These are phyloP conservation scores for Lepidium sativum DNA, from an alignment of 345 rosid genomes.

Conservation along the genomic window DNA sequence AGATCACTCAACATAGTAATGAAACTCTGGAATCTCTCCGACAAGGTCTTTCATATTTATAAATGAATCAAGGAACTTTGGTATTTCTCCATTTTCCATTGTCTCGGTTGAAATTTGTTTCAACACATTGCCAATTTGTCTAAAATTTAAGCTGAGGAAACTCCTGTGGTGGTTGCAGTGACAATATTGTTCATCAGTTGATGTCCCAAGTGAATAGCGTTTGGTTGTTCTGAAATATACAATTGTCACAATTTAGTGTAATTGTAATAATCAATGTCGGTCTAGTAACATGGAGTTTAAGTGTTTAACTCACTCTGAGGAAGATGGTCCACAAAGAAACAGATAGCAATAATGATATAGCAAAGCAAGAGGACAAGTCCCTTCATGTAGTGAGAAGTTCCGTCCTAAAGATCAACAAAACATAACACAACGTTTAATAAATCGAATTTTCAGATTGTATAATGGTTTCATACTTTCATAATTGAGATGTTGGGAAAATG, in stretches of 20 bases:
- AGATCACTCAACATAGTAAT: background rate
- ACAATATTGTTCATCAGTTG: slow-evolving; percentile 4
- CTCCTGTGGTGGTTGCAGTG: slow-evolving; percentile 10
- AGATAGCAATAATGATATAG: slow-evolving; percentile 68
- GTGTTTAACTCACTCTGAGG: slow-evolving; percentile 45
- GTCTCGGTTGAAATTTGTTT: background rate
- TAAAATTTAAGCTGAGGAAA: slow-evolving; percentile 18
- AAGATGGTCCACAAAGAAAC: slow-evolving; percentile 67
- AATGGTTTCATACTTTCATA: background rate
- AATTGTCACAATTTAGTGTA: background rate
- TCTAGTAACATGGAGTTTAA: too few relatives aligned
- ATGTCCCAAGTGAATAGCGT: slow-evolving; percentile 13
- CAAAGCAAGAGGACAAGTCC: slow-evolving; percentile 75
- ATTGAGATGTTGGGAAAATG: background rate
- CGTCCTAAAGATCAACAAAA: slow-evolving; percentile 49
- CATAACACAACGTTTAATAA: background rate
- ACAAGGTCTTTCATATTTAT: slow-evolving; percentile 6
- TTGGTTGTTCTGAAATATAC: slow-evolving; percentile 21
- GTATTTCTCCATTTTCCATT: background rate
- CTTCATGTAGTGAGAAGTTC: slow-evolving; percentile 92
- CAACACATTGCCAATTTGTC: background rate
- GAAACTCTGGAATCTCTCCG: slow-evolving; percentile 16
- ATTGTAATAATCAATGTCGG: background rate
- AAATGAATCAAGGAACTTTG: slow-evolving; percentile 20
- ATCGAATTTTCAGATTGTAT: background rate